These are phyloP conservation scores for Mayamaea pseudoterrestris DNA, from an alignment of 108 stramenopile genomes.

Conservation along the genomic window DNA sequence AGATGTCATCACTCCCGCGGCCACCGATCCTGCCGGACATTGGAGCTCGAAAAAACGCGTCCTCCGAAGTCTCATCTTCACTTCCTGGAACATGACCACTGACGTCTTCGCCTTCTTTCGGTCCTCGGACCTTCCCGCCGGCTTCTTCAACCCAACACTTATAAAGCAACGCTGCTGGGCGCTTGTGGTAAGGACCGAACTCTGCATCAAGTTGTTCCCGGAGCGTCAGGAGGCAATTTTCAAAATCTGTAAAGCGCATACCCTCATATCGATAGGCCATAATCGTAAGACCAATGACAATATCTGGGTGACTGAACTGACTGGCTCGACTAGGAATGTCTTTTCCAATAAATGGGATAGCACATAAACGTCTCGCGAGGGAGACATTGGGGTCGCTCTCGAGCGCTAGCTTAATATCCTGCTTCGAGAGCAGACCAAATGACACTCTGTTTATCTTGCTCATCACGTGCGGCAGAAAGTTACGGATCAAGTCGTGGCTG, in stretches of 20 bases:
- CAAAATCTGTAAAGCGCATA: slow-evolving; percentile 84
- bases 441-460: slow-evolving; percentile 96
- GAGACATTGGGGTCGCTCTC: slow-evolving; percentile 83
- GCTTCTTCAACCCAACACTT: slow-evolving; percentile 90
- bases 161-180: slow-evolving; percentile 84
- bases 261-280: slow-evolving; percentile 97
- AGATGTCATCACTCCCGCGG: slow-evolving; percentile 84
- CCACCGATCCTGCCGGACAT: slow-evolving; percentile 34
- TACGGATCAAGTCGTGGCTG: slow-evolving; percentile 82
- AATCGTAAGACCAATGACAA: slow-evolving; percentile 95
- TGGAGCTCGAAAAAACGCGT: slow-evolving; percentile 30
- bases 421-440: slow-evolving; percentile 81
- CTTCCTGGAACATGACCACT: slow-evolving; percentile 10
- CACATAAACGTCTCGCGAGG: slow-evolving; percentile 81
- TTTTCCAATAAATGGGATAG: slow-evolving; percentile 98
- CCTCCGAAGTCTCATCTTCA: slow-evolving; percentile 33
- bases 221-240: slow-evolving; percentile 69
- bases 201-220: slow-evolving; percentile 89
- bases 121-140: slow-evolving; percentile 90
- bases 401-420: slow-evolving; percentile 53
- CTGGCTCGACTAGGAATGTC: slow-evolving; percentile 95
- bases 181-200: slow-evolving; percentile 90
- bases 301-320: slow-evolving; percentile 98
- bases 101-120: slow-evolving; percentile 58
- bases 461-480: slow-evolving; percentile 87